These are phyloP conservation scores for Blastobotrys peoriensis DNA, from an alignment of 805 yeast species.

Conservation along the genomic window DNA sequence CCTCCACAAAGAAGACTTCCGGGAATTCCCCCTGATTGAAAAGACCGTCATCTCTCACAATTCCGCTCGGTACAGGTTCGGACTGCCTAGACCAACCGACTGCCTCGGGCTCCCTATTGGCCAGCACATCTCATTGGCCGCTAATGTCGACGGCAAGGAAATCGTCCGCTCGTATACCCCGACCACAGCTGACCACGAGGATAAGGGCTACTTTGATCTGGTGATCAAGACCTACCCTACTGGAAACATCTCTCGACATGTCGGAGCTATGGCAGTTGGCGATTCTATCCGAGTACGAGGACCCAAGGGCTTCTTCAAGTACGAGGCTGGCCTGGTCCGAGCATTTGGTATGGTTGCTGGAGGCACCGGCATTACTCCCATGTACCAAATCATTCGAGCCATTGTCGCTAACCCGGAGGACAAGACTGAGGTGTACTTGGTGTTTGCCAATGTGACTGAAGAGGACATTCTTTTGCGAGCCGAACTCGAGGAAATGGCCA, in stretches of 20 bases:
- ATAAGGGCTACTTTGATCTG: conserved; percentile 75
- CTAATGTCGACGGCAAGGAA: conserved; percentile 72
- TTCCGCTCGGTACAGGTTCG: conserved; percentile 74
- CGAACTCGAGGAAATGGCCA: conserved; percentile 65
- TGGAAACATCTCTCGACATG: conserved; percentile 75
- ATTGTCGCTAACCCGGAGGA: conserved; percentile 71
- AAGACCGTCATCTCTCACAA: conserved; percentile 77
- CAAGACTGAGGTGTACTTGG: conserved; percentile 62
- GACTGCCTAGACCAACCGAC: conserved; percentile 69
- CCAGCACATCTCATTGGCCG: conserved; percentile 81
- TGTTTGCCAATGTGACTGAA: conserved; percentile 76
- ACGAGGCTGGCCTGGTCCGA: conserved; percentile 68
- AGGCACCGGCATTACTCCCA: conserved; percentile 94
- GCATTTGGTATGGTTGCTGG: conserved; percentile 88
- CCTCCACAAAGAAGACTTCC: conserved; percentile 60
- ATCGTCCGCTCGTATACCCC: conserved; percentile 87
- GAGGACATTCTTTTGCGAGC: conserved; percentile 74
- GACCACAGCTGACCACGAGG: conserved; percentile 53
- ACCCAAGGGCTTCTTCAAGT: conserved; percentile 85
- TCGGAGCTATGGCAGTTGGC: conserved; percentile 69
- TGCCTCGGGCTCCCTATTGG: conserved; percentile 88
- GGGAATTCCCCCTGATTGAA: conserved; percentile 74
- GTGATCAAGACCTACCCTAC: conserved; percentile 77
- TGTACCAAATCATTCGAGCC: conserved; percentile 81
- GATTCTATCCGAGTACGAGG: conserved; percentile 72